These are phyloP conservation scores for Verticillium zaregamsianum DNA, from an alignment of 2,329 filamentous ascomycete species.

Conservation along the genomic window DNA sequence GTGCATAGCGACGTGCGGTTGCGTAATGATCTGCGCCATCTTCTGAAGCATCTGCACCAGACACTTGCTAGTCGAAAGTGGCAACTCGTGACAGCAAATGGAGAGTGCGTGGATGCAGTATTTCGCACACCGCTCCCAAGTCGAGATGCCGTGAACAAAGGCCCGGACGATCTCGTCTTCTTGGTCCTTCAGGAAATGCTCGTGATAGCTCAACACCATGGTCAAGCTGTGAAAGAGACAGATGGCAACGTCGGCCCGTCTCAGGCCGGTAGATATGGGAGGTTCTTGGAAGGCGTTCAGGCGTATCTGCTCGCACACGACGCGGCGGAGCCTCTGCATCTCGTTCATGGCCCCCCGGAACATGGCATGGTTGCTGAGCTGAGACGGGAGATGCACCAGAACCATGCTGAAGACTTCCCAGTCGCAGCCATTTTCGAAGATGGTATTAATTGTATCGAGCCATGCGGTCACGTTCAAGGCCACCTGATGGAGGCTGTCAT, in stretches of 20 bases:
- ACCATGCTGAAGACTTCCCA: constrained; percentile 95
- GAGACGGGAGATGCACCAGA: constrained; percentile 78
- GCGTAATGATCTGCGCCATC: constrained; percentile 95
- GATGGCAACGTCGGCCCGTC: constrained; percentile 82
- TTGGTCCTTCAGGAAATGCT: constrained; percentile 76
- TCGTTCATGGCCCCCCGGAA: constrained; percentile 72
- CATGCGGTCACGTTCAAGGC: constrained; percentile 61
- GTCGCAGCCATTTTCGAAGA: constrained; percentile 67
- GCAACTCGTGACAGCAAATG: constrained; percentile 92
- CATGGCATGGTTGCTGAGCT: constrained; percentile 84
- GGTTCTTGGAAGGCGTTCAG: constrained; percentile 76
- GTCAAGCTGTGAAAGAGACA: constrained; percentile 85
- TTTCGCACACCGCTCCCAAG: constrained; percentile 82
- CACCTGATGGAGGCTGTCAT: constrained; percentile 20
- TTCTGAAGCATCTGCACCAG: constrained; percentile 83
- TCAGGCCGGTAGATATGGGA: constrained; percentile 70
- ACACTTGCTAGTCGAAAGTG: constrained; percentile 79
- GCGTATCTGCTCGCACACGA: constrained; percentile 80
- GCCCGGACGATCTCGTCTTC: constrained; percentile 85
- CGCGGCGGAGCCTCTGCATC: constrained; percentile 68
- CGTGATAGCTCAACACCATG: constrained; percentile 86
- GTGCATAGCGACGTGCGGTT: constrained; percentile 85
- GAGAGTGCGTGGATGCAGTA: constrained; percentile 92
- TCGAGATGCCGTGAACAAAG: constrained; percentile 80
- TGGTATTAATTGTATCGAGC: constrained; percentile 71